Conservation (phyloP, 75 land plant genomes). For the Selaginella tamariscina region DNA sequence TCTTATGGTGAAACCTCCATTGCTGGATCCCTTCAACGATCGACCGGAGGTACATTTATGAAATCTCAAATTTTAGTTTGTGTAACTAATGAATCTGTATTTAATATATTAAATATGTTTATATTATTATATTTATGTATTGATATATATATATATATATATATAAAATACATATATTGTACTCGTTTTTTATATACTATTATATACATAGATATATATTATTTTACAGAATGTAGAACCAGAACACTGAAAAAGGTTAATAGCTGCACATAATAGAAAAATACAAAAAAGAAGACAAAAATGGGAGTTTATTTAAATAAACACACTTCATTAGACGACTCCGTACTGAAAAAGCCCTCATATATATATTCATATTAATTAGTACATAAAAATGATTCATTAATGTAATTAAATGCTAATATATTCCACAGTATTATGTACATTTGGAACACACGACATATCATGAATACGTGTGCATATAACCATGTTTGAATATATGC, state of each 20-base stretch:
- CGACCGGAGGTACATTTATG: conserved; percentile 16
- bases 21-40: conserved; percentile 17
- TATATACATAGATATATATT: background rate
- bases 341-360: conserved; percentile 20
- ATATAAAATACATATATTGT: no score
- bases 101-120: no score
- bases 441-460: no score
- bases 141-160: no score
- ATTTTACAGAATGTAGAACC: conserved; percentile 21
- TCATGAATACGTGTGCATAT: no score
- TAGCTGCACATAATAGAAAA: conserved; percentile 17
- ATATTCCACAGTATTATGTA: background rate
- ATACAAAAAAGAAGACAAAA: conserved; percentile 21
- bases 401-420: background rate
- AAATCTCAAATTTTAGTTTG: no score
- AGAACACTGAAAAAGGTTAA: conserved; percentile 20
- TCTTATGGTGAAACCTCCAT: background rate
- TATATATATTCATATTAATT: conserved; percentile 14
- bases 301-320: conserved; percentile 22
- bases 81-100: no score
- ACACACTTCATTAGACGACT: conserved; percentile 18
- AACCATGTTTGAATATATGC: no score
- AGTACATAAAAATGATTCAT: no score
- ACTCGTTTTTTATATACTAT: no score
- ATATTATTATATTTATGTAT: no score